Evolutionary conservation across 148 eudicot genomes (phyloP), one percentile per base, ranked within the genome.

Genomic region (Vaccinium vitisidaea): DNA sequence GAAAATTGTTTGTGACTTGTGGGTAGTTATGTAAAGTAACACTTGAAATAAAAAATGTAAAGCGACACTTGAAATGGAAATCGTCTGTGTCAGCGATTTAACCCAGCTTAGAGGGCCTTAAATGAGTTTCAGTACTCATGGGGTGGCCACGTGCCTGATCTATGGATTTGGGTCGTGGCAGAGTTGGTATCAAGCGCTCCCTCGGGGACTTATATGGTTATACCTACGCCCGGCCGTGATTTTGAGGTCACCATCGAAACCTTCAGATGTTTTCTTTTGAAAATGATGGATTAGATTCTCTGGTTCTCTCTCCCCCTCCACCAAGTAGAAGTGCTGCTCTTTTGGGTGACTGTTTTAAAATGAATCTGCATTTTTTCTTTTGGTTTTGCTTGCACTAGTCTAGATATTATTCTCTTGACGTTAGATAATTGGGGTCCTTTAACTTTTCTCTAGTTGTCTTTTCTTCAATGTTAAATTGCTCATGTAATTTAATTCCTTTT

Each of bases 301-400:
- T 65, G 11, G 9, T 9, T 18, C 27, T 21, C 27, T 23, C 27
- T 23, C 25, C 25, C 11, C 23, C 27, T 65, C 27, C 25, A 8
- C 71, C 71, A 30, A 70, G 32, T 27, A 25, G 39, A 30, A 70
- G 76, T 71, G 48, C 48, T 71, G 76, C 76, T 77, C 14, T 77
- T 49, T 15, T 50, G 80, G 36, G 56, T 50, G 80, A 32, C 56
- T 77, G 32, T 49, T 77, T 25, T 50, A 15, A 23, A 13, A 16
- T 49, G 19, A 9, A 0, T 12, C 6, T 50, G 39, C 32, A 21
- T 30, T 67, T 67, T 4, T 65, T 25, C 25, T 8, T 8, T 23
- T 27, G 65, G 58, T 39, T 48, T 82, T 82, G 23, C 56, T 50
- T 50, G 80, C 36, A 49, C 23, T 23, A n/a, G 32, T 49, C 8